Evolutionary conservation across 2,329 filamentous ascomycete genomes (phyloP), one percentile per base, ranked within the genome.

Genomic region (Didymella segeticola): DNA sequence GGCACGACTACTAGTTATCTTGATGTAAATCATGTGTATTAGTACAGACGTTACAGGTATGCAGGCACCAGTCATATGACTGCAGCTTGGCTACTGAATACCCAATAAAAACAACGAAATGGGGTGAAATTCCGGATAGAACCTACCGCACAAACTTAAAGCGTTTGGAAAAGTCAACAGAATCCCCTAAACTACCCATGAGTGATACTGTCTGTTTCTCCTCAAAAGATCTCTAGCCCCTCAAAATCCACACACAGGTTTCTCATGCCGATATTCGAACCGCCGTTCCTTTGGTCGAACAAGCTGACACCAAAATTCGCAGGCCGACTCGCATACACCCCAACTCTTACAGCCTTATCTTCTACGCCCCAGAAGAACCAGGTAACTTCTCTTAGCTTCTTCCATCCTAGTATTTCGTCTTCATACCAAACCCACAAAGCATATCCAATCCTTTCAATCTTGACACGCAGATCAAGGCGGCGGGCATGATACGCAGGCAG

Each of bases 311-410:
- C 71, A 55, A 83, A 73, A 62, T 78, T 82, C 37, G 80, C 79
- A 4, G 83, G 83, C 23, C 83, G 76, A 64, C 78, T 81, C 22
- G 82, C 83, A 74, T 86, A 86, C 31, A 84, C 83, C 2, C 83
- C 83, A 20, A 86, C 82, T 60, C 82, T 77, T 19, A 85, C 77
- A 22, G 77, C 80, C 65, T 86, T 86, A 58, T 84, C 81, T 58
- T 85, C 82, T 11, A 84, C 80, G 7, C 81, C 82, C 70, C 80
- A 84, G 65, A 86, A 86, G 68, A 86, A 86, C 78, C 81, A 84
- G n/a, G 81, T 83, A 23, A 86, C 80, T 68, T 86, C 83, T 5
- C 83, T 68, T 61, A 85, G 68, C 68, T 85, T 85, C 72, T 80
- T 83, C 83, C 83, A 86, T 68, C 53, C 62, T 36, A 65, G 47